Percentiles rank a stretch among this genome's conserved stretches.
Evolutionary conservation across 768 basidiomycete genomes (phyloP).

Genomic region (Boletellus emodensis): DNA sequence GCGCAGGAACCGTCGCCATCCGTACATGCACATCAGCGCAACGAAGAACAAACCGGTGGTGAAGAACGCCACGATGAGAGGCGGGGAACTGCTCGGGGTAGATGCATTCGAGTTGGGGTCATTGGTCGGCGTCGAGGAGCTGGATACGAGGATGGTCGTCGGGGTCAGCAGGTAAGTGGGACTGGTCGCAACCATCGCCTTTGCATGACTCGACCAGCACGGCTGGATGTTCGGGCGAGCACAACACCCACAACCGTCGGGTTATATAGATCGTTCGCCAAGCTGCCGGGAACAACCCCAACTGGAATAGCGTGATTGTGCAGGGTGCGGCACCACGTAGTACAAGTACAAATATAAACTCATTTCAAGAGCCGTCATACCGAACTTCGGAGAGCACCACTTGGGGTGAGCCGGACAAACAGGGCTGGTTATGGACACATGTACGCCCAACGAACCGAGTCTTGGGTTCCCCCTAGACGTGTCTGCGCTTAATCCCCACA

Average conservation of each 20-base stretch:
- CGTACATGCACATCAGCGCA: constrained; percentile 47
- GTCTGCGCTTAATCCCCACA: constrained; percentile 69
- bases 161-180: constrained; percentile 1
- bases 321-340: no score
- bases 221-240: background rate
- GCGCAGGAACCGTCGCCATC: constrained; percentile 38
- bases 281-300: no score
- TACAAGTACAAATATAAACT: no score
- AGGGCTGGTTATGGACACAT: background rate
- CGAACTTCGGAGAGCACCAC: no score
- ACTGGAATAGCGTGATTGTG: no score
- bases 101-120: constrained; percentile 14
- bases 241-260: no score
- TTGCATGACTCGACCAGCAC: constrained; percentile 10
- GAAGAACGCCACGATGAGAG: constrained; percentile 57
- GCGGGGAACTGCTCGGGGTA: constrained; percentile 41
- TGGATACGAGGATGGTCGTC: constrained; percentile 3
- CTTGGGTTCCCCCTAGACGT: constrained; percentile 29
- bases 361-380: no score
- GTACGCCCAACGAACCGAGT: background rate
- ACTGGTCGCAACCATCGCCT: constrained; percentile 15
- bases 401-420: background rate
- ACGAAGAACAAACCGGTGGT: constrained; percentile 52
- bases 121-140: constrained; percentile 1
- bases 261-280: no score